Percentiles rank a stretch among this genome's conserved stretches.
Conservation (phyloP, 2,329 filamentous ascomycete species). For the Hypomyces rosellus region DNA sequence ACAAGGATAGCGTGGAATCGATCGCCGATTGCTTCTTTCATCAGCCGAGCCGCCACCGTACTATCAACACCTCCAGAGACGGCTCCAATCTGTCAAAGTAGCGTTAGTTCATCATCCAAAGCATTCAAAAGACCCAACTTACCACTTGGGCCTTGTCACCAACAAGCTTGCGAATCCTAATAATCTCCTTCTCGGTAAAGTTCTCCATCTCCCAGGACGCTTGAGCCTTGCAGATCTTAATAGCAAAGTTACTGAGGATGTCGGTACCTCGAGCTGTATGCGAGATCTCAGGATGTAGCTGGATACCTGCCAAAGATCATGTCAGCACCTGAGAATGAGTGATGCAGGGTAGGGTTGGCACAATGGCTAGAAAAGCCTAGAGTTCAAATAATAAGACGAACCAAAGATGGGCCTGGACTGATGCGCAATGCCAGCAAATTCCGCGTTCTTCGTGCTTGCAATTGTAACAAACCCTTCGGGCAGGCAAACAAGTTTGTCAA, state of each 20-base stretch:
- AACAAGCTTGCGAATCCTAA: slow-evolving; percentile 72
- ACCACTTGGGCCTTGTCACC: slow-evolving; percentile 74
- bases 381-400: too few relatives aligned
- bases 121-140: too few relatives aligned
- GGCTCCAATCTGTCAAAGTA: slow-evolving; percentile 34
- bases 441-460: slow-evolving; percentile 68
- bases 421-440: slow-evolving; percentile 75
- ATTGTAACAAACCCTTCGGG: slow-evolving; percentile 68
- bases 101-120: too few relatives aligned
- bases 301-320: slow-evolving; percentile 45
- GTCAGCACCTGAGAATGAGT: too few relatives aligned
- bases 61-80: slow-evolving; percentile 75
- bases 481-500: slow-evolving; percentile 72
- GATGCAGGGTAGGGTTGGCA: too few relatives aligned
- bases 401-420: slow-evolving; percentile 57
- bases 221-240: slow-evolving; percentile 66
- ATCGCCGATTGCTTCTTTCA: slow-evolving; percentile 70
- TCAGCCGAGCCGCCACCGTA: slow-evolving; percentile 79
- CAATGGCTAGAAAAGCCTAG: too few relatives aligned
- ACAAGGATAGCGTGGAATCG: slow-evolving; percentile 81
- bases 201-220: slow-evolving; percentile 80
- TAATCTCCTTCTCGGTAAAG: slow-evolving; percentile 76
- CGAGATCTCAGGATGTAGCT: slow-evolving; percentile 80
- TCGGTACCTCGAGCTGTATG: slow-evolving; percentile 16
- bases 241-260: slow-evolving; percentile 72